Percentiles rank a stretch among this genome's conserved stretches.
Evolutionary conservation across 2,329 filamentous ascomycete species (phyloP).

Genomic region (Ambrosiella cleistominuta): DNA sequence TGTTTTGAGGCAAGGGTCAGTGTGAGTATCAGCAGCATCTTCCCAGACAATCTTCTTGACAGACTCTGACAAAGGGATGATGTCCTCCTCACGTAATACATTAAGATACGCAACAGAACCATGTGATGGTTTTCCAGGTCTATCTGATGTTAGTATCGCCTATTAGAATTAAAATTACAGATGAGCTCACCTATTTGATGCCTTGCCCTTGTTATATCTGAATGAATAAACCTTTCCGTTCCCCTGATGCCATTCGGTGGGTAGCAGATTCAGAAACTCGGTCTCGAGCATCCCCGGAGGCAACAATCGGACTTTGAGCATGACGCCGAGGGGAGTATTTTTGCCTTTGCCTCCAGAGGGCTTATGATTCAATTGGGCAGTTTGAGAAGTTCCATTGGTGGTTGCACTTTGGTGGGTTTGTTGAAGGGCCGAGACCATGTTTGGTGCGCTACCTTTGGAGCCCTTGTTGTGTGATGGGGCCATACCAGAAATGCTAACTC

Average conservation of each 20-base stretch:
- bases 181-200: conserved; percentile 37
- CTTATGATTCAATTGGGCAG: not conserved
- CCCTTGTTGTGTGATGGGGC: not conserved
- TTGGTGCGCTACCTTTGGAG: not conserved
- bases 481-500: not conserved
- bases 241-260: conserved; percentile 66
- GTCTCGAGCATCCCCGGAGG: conserved; percentile 67
- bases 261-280: conserved; percentile 58
- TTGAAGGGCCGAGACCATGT: not conserved
- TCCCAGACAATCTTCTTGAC: conserved; percentile 57
- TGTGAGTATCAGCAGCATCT: conserved; percentile 63
- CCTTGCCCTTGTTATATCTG: conserved; percentile 46
- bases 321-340: conserved; percentile 41
- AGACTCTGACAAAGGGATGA: conserved; percentile 48
- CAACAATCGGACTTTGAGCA: conserved; percentile 68
- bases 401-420: not conserved
- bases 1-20: conserved; percentile 54
- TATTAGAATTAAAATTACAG: not conserved
- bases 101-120: conserved; percentile 72
- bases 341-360: not conserved
- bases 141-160: conserved; percentile 20
- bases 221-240: conserved; percentile 74
- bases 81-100: conserved; percentile 51
- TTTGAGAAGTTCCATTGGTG: not conserved
- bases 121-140: conserved; percentile 67